Evolutionary conservation across 1,284 basidiomycete genomes (phyloP).

Genomic region (Moesziomyces sp.): DNA sequence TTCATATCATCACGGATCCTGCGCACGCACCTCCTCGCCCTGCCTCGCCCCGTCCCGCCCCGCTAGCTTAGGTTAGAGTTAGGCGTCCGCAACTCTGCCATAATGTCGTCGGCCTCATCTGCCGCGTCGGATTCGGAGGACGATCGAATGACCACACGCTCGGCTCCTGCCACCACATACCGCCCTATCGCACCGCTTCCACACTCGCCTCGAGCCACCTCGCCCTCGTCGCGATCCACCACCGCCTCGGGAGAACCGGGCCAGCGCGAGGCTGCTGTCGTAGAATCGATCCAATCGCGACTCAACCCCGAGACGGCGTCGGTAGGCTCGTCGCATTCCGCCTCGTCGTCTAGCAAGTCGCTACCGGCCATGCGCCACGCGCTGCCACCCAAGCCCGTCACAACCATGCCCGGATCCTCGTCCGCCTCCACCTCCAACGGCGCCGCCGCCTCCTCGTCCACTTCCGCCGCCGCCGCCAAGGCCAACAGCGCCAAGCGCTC

Average conservation of each 20-base stretch:
- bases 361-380: conserved; percentile 45
- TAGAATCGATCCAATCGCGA: conserved; percentile 13
- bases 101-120: conserved; percentile 44
- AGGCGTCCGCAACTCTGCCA: neutral
- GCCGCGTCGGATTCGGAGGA: conserved; percentile 43
- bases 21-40: no score
- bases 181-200: conserved; percentile 49
- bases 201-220: conserved; percentile 33
- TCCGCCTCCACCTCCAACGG: conserved; percentile 8
- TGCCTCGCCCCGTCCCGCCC: no score
- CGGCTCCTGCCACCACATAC: conserved; percentile 50
- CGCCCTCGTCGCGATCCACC: conserved; percentile 27
- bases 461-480: conserved; percentile 29
- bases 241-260: conserved; percentile 8
- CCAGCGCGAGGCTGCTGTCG: neutral
- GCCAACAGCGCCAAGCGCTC: conserved; percentile 55
- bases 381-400: conserved; percentile 55
- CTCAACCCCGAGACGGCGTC: conserved; percentile 11
- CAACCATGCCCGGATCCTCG: conserved; percentile 17
- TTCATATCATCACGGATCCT: no score
- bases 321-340: conserved; percentile 13
- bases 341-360: conserved; percentile 21
- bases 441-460: conserved; percentile 10
- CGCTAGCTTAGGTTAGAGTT: no score
- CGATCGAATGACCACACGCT: conserved; percentile 47